Base-by-base conservation (phyloP, 2,329 filamentous ascomycete genomes). In the Alternaria rosae region DNA sequence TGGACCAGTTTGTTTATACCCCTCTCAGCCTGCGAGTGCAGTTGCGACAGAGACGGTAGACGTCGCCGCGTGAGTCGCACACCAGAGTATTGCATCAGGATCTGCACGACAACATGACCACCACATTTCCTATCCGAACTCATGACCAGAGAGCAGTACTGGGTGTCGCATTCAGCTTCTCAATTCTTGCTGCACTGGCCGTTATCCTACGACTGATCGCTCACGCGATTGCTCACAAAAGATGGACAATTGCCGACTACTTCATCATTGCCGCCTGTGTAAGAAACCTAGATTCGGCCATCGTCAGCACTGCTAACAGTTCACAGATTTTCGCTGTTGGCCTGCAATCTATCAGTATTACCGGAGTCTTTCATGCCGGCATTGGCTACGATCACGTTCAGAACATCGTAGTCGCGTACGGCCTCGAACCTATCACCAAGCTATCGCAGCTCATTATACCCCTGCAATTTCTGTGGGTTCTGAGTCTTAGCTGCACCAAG, bases 361-460 rank as follows among this genome's bases (percentile, higher is more conserved):
- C 21, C 3, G 50, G 50, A 25, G 50, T 53, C 32, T 53, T 26
- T 15, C 30, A 25, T n/a, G 32, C 50, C 32, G 50, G 50, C 21
- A 53, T 53, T 53, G 50, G 50, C 32, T 53, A 53, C 50, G 50
- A 32, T n/a, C 50, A 53, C 50, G 50, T 41, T 6, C 12, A 12
- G n/a, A 21, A 53, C 6, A 20, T 53, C 5, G 32, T 20, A 53
- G 6, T 38, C 12, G 50, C 11, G 23, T 53, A 53, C 23, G 32
- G 50, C 23, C 50, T 41, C 6, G 21, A 26, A 41, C 50, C 50
- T 41, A 26, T 53, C 32, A 41, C 32, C 50, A 53, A 53, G 21
- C 50, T 53, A 3, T 53, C 21, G 23, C 50, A 53, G 21, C 30
- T 53, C 50, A 41, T 53, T 13, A 15, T 53, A 26, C 32, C 50